A percentile compares a stretch with the other conserved stretches of the same genome.
These are phyloP conservation scores for Trypanosoma melophagium DNA, from an alignment of 208 protist genomes.

Conservation along the genomic window DNA sequence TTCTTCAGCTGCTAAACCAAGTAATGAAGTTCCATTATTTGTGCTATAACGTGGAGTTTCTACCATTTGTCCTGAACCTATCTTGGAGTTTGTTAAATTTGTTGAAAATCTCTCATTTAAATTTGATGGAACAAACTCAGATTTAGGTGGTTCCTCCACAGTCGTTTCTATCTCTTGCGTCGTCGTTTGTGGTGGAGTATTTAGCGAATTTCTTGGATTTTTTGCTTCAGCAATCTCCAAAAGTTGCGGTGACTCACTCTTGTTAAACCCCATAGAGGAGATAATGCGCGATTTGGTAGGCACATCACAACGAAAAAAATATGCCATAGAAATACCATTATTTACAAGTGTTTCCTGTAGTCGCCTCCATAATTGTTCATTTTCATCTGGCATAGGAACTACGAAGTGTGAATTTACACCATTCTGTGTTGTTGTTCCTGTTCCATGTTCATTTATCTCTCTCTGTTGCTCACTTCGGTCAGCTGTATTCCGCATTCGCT, in stretches of 20 bases:
- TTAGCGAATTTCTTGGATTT: not conserved
- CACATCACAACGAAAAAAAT: conserved; percentile 21
- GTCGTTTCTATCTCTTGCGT: not conserved
- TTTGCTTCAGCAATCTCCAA: conserved; percentile 10
- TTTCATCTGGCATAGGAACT: not conserved
- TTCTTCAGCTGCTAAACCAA: not conserved
- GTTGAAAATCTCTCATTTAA: not conserved
- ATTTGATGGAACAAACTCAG: not conserved
- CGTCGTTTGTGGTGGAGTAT: not conserved
- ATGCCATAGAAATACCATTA: conserved; percentile 20
- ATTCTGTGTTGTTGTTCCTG: not conserved
- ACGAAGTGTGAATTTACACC: not conserved
- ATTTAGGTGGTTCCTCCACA: not conserved
- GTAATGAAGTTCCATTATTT: not conserved
- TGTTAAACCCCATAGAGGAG: conserved; percentile 19
- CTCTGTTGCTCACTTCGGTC: not conserved
- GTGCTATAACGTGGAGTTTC: not conserved
- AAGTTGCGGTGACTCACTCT: conserved; percentile 3
- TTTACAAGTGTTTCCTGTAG: conserved; percentile 20
- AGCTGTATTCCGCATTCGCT: not conserved
- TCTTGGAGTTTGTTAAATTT: not conserved
- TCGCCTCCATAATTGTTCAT: conserved; percentile 11
- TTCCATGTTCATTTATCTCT: not conserved
- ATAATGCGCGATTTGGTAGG: conserved; percentile 12
- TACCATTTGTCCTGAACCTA: not conserved